A percentile compares a stretch with the other conserved stretches of the same genome.
Evolutionary conservation across 345 rosid species (phyloP).

Genomic region (Citrus sinensis): DNA sequence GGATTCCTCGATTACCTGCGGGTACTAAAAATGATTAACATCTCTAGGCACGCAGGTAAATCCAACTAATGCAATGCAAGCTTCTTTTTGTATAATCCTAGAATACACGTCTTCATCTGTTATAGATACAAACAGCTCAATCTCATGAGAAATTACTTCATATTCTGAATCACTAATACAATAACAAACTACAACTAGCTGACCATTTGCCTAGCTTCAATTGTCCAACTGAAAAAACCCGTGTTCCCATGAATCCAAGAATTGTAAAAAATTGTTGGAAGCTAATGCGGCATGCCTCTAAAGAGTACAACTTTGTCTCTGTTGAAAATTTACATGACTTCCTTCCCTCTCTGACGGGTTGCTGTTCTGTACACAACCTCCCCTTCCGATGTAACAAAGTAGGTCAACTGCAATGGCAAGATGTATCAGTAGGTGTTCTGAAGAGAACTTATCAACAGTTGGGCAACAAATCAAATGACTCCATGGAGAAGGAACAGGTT

Average conservation of each 20-base stretch:
- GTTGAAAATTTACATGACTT: constrained; percentile 27
- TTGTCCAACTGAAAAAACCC: neutral
- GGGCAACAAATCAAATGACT: neutral
- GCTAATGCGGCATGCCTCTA: neutral
- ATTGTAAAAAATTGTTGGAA: neutral
- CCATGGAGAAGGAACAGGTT: neutral
- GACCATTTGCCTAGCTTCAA: neutral
- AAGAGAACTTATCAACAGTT: neutral
- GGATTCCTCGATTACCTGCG: neutral
- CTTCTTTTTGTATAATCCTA: neutral
- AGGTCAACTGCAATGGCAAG: constrained; percentile 47
- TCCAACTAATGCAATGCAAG: neutral
- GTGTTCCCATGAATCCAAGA: neutral
- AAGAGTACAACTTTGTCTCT: neutral
- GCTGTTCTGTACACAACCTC: constrained; percentile 38
- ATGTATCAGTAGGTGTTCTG: neutral
- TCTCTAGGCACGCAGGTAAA: neutral
- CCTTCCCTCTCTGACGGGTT: constrained; percentile 46
- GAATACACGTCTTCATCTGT: neutral
- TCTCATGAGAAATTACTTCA: neutral
- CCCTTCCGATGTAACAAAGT: constrained; percentile 46
- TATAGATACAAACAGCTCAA: neutral
- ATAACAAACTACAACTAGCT: neutral
- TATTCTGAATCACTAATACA: neutral
- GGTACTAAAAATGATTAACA: neutral